Evolutionary conservation across 108 stramenopile species (phyloP), one percentile per base, ranked within the genome.

Genomic region (Skeletonema potamos): DNA sequence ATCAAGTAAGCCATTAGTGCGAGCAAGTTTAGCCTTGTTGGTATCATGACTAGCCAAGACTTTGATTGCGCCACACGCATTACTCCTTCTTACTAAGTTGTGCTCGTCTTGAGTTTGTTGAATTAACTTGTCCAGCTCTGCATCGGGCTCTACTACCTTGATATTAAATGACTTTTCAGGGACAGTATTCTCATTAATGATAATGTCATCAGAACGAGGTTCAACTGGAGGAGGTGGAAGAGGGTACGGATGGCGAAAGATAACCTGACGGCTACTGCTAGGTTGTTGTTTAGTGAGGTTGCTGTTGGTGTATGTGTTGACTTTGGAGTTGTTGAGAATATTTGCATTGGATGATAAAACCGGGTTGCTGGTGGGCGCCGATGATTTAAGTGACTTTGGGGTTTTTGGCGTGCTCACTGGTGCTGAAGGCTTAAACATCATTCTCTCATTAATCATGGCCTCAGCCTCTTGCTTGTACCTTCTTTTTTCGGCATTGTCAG

Each of bases 1-100:
- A 57, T 88, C 85, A 24, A 94, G 74, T 59, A 94, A 80, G 2
- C 87, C 88, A 11, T 65, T 68, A 7, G 93, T 91, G n/a, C 91
- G 84, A 32, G 80, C 88, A 34, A 94, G 71, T 27, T 84, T 85
- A 12, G 85, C 58, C 43, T 85, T 66, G 62, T 90, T 92, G 60
- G 75, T 80, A 10, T 72, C 74, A 43, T 79, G 79, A 51, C 68
- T 72, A 0, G 88, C 72, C 24, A 94, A 64, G 34, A 94, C 88
- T 66, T 89, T 91, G 24, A 94, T 64, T 54, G 93, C 88, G 30
- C 93, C 93, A 54, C 87, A 89, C 36, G 93, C 90, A 74, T 94
- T 92, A 75, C 82, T 82, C 34, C 91, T 70, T 27, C 93, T 66
- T 20, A 73, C 67, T 12, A 92, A 36, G 5, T 86, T 69, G 8